A percentile compares a stretch with the other conserved stretches of the same genome.
Evolutionary conservation across 2,329 filamentous ascomycete species (phyloP).

Genomic region (Stagonosporopsis cucurbitacearum): DNA sequence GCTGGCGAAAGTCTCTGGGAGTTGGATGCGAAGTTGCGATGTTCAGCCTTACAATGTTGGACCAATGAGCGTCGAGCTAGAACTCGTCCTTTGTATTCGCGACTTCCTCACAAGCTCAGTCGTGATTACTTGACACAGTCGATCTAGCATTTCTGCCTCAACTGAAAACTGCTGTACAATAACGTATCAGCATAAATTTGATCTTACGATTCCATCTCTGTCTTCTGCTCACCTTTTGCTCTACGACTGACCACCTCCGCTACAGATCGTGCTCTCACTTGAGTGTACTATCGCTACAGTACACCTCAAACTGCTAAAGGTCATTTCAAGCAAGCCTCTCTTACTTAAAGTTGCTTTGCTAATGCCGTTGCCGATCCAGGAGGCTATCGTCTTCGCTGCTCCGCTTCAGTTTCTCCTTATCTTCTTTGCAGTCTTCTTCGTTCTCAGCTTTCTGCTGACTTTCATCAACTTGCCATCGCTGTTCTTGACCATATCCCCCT

Average conservation of each 20-base stretch:
- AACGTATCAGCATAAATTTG: background rate
- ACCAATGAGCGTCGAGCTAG: background rate
- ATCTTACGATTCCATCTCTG: background rate
- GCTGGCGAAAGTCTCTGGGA: constrained; percentile 35
- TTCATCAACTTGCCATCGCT: background rate
- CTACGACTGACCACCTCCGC: constrained; percentile 19
- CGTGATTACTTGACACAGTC: background rate
- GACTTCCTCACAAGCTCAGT: constrained; percentile 8
- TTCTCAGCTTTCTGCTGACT: background rate
- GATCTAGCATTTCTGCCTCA: too few species aligned
- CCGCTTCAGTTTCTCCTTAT: background rate
- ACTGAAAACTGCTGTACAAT: background rate
- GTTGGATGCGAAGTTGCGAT: constrained; percentile 13
- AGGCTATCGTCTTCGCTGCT: background rate
- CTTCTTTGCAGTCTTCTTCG: background rate
- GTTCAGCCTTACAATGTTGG: constrained; percentile 12
- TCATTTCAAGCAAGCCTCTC: constrained; percentile 4
- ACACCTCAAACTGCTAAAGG: constrained; percentile 8
- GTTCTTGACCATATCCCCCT: background rate
- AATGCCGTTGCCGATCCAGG: background rate
- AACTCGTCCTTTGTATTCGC: constrained; percentile 7
- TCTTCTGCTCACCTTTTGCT: background rate
- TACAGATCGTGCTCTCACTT: constrained; percentile 25
- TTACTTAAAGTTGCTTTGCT: constrained; percentile 11
- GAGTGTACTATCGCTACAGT: constrained; percentile 5